Evolutionary conservation across 2,329 filamentous ascomycete species (phyloP).

Genomic region (Monilinia fructicola): DNA sequence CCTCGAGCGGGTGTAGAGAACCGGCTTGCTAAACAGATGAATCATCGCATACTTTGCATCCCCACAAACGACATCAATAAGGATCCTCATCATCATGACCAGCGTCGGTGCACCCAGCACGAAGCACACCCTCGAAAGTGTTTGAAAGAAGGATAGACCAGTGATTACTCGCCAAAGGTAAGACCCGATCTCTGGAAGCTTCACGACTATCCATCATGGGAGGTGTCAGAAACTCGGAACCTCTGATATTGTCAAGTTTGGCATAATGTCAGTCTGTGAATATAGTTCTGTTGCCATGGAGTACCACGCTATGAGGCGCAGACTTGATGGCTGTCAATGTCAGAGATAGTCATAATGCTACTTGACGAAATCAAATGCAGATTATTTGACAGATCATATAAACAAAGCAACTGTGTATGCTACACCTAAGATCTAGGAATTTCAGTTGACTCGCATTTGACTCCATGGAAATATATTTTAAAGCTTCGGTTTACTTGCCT

Average conservation of each 20-base stretch:
- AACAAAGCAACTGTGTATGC: too few species aligned
- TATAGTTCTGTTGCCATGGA: background rate
- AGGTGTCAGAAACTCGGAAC: background rate
- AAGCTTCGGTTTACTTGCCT: background rate
- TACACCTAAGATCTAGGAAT: too few species aligned
- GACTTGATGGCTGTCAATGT: background rate
- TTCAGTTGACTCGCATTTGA: background rate
- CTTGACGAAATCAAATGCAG: too few species aligned
- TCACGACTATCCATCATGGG: background rate
- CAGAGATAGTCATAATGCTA: too few species aligned
- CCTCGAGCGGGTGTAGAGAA: too few species aligned
- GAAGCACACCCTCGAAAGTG: background rate
- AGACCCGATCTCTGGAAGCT: background rate
- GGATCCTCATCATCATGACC: background rate
- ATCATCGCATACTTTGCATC: conserved; percentile 4
- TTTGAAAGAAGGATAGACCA: background rate
- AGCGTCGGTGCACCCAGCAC: background rate
- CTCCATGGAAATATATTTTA: too few species aligned
- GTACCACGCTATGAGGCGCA: background rate
- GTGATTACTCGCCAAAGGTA: background rate
- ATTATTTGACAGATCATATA: background rate
- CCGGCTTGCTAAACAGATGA: background rate
- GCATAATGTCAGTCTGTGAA: background rate
- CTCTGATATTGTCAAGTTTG: background rate
- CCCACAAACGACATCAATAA: background rate